Evolutionary conservation across 495 filamentous ascomycete species (phyloP).

Genomic region (Cryomyces minteri): DNA sequence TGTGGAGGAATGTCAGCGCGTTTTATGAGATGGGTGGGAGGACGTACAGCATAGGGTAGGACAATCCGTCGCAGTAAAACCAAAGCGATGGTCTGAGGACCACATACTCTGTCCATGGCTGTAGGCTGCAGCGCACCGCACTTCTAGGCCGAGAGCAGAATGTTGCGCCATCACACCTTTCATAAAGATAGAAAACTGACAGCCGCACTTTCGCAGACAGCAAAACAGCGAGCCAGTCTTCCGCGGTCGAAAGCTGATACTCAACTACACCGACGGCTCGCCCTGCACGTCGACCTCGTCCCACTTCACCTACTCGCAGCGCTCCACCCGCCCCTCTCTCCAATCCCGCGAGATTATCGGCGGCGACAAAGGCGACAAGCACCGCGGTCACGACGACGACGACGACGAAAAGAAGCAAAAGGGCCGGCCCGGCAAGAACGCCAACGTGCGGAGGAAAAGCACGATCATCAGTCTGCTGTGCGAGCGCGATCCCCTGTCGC

Average conservation of each 20-base stretch:
- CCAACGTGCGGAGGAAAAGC: constrained; percentile 45
- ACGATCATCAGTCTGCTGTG: constrained; percentile 87
- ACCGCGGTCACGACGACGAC: constrained; percentile 1
- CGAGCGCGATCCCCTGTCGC: constrained; percentile 48
- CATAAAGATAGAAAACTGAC: neutral
- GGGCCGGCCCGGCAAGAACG: constrained; percentile 3
- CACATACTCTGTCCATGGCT: too few relatives aligned
- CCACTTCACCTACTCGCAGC: constrained; percentile 10
- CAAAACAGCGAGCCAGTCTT: constrained; percentile 51
- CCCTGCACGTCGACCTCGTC: constrained; percentile 30
- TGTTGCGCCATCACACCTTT: too few relatives aligned
- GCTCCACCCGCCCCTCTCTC: constrained; percentile 1
- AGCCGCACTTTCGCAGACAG: constrained; percentile 26
- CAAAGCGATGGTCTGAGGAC: too few relatives aligned
- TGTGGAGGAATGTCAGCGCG: constrained; percentile 77
- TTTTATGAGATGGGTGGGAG: constrained; percentile 60
- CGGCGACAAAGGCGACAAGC: constrained; percentile 8
- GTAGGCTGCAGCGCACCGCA: too few relatives aligned
- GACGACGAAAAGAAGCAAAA: constrained; percentile 18
- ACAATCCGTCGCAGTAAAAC: neutral
- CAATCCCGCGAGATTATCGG: constrained; percentile 14
- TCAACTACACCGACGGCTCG: constrained; percentile 84
- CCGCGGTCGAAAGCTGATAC: constrained; percentile 73
- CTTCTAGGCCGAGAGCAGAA: too few relatives aligned
- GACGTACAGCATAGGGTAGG: constrained; percentile 71